These are phyloP conservation scores for Chenopodium album DNA, from an alignment of 148 eudicot species.

Conservation along the genomic window DNA sequence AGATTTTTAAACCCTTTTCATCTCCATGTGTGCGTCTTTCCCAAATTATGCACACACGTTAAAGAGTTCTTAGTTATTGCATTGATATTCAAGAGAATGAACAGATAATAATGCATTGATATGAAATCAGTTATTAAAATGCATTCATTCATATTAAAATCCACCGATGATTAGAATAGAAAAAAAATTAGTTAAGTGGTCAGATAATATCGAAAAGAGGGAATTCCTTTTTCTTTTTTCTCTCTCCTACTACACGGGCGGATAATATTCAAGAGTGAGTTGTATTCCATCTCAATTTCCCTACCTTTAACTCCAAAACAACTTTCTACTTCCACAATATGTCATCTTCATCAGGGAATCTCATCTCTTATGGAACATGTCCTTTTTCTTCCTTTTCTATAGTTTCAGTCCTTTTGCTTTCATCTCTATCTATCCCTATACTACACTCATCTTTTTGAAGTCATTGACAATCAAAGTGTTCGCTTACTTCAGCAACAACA, in stretches of 20 bases:
- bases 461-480: slow-evolving; percentile 27
- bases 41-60: background rate
- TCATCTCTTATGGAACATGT: slow-evolving; percentile 37
- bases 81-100: background rate
- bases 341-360: slow-evolving; percentile 72
- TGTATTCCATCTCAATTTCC: slow-evolving; percentile 30
- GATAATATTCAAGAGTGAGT: slow-evolving; percentile 18
- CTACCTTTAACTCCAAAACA: background rate
- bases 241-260: slow-evolving; percentile 46
- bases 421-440: slow-evolving; percentile 37
- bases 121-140: no score
- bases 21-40: no score
- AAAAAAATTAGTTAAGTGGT: no score
- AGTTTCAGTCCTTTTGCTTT: slow-evolving; percentile 31
- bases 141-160: no score
- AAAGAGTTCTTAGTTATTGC: background rate
- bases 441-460: slow-evolving; percentile 19
- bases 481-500: slow-evolving; percentile 29
- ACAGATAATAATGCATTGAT: no score
- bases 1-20: no score
- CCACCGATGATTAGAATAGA: background rate
- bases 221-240: background rate
- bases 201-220: background rate
- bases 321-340: slow-evolving; percentile 15
- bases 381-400: slow-evolving; percentile 42